Evolutionary conservation across 2,329 filamentous ascomycete species (phyloP).

Genomic region (Apiospora rasikravindrae): DNA sequence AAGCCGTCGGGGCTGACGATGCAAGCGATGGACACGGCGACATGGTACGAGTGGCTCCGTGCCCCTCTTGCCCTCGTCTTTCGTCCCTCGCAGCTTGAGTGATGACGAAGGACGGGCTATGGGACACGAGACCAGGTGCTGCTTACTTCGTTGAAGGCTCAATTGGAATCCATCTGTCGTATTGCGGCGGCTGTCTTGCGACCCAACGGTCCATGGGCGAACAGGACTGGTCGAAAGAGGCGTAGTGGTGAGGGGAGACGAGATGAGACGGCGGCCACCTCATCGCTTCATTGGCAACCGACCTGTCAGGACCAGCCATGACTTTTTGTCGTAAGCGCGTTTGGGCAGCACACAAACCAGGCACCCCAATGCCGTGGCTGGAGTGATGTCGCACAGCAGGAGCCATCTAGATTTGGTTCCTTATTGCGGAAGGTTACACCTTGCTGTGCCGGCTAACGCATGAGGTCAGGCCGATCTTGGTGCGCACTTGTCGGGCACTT

Average conservation of each 20-base stretch:
- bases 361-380: background rate
- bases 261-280: background rate
- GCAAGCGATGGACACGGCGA: background rate
- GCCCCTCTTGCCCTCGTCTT: background rate
- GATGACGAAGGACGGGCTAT: background rate
- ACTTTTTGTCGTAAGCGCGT: background rate
- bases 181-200: background rate
- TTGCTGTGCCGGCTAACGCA: background rate
- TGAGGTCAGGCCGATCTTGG: background rate
- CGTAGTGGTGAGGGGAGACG: background rate
- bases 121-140: background rate
- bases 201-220: background rate
- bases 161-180: background rate
- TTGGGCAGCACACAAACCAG: background rate
- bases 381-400: background rate
- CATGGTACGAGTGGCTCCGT: background rate
- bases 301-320: background rate
- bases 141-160: background rate
- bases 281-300: background rate
- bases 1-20: slow-evolving; percentile 10
- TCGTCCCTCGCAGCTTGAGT: background rate
- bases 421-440: background rate
- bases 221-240: background rate
- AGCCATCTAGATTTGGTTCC: background rate
- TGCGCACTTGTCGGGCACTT: background rate